Evolutionary conservation across 805 yeast genomes (phyloP).

Genomic region (Wickerhamomyces queroliae): DNA sequence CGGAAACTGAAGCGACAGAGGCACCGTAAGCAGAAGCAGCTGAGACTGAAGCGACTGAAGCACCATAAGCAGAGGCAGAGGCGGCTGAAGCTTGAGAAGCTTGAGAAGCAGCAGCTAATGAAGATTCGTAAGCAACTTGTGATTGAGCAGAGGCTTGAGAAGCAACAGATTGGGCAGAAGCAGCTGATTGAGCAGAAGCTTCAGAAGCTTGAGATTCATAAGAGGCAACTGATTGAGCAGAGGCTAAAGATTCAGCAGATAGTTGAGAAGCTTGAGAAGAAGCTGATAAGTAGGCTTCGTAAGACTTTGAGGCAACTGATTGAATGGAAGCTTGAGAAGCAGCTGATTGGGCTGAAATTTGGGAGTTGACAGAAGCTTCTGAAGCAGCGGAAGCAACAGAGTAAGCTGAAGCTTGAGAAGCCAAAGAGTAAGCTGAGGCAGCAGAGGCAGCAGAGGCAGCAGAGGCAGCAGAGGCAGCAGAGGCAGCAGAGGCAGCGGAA

Average conservation of each 20-base stretch:
- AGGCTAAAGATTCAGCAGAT: constrained; percentile 9
- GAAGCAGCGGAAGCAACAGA: constrained; percentile 16
- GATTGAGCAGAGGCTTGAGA: constrained; percentile 8
- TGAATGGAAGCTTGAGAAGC: constrained; percentile 16
- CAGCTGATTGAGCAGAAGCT: constrained; percentile 12
- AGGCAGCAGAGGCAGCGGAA: constrained; percentile 14
- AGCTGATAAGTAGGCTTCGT: constrained; percentile 16
- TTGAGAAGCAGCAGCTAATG: constrained; percentile 11
- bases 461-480: constrained; percentile 9
- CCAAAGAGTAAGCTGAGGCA: constrained; percentile 15
- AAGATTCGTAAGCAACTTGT: constrained; percentile 9
- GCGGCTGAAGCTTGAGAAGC: constrained; percentile 21
- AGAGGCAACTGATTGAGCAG: constrained; percentile 13
- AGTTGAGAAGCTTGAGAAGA: no score
- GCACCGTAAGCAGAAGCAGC: constrained; percentile 21
- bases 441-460: constrained; percentile 13
- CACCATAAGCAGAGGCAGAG: constrained; percentile 18
- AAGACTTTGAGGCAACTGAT: constrained; percentile 15
- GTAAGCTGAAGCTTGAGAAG: constrained; percentile 14
- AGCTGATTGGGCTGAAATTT: constrained; percentile 17
- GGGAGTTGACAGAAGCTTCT: constrained; percentile 13
- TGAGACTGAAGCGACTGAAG: constrained; percentile 18
- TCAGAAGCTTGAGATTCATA: constrained; percentile 14
- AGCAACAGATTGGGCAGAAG: constrained; percentile 9
- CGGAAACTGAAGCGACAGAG: constrained; percentile 21